Percentiles rank a stretch among this genome's conserved stretches.
phyloP scores from a whole-genome alignment of 345 rosid genomes.

The Eucalyptus sp. region DNA sequence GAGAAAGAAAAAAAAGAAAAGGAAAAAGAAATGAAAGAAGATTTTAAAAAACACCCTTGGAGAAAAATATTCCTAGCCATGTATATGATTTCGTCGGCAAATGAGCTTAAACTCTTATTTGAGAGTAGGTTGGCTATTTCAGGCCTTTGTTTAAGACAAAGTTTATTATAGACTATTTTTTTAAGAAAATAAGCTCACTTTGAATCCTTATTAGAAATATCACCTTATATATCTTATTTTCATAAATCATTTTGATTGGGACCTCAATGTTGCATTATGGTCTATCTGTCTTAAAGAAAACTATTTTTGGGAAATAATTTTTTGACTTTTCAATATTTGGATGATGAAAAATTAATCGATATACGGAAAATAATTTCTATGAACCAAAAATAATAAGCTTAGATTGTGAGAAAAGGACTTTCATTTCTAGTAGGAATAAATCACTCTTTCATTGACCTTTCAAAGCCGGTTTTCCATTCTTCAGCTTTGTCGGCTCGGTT shows the following conservation, averaged over 20 bases:
- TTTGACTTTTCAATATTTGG: rapidly evolving
- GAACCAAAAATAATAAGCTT: background rate
- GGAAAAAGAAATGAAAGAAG: too few species aligned
- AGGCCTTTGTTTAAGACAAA: rapidly evolving
- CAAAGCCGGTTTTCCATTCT: background rate
- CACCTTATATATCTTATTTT: too few species aligned
- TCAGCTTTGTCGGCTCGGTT: background rate
- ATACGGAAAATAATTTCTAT: background rate
- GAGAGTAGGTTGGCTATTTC: background rate
- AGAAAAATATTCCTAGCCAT: background rate
- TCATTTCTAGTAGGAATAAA: too few species aligned
- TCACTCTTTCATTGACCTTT: background rate
- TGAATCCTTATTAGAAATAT: too few species aligned
- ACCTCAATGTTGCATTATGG: background rate
- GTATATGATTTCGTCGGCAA: background rate
- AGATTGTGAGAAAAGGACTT: background rate
- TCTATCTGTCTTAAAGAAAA: too few species aligned
- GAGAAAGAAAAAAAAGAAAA: too few species aligned
- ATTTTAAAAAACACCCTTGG: background rate
- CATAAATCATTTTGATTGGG: too few species aligned
- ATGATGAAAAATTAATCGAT: background rate
- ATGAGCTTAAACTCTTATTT: background rate
- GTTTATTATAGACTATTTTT: too few species aligned
- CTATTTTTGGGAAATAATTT: background rate
- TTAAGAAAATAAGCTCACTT: rapidly evolving